Evolutionary conservation across 169 alveolate genomes (phyloP), one percentile per base, ranked within the genome.

Genomic region (Plasmodium vinckei): DNA sequence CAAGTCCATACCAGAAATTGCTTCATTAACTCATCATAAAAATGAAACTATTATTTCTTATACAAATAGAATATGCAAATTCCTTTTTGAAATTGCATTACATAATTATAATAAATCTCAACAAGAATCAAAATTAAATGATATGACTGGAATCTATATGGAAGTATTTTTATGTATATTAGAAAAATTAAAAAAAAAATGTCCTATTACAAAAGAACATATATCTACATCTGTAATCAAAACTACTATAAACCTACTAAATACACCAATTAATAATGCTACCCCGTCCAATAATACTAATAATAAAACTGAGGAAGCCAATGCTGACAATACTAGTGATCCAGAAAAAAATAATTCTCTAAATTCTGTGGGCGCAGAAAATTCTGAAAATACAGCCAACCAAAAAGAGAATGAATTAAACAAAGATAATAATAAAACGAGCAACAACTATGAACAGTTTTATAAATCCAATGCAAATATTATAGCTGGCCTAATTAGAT

Each of bases 81-180:
- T 86, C 23, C 87, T 86, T 70, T 56, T 86, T 21, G 91, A 86
- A 15, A 44, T 86, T 47, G 71, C 84, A 21, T 51, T 72, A 47
- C 46, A 46, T 15, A 19, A 19, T 46, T 54, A 9, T 23, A n/a
- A 67, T n/a, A 67, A 68, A 39, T 46, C 90, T 4, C 84, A 69
- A 13, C 15, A 27, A 64, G 39, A 12, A 21, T 57, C 13, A 69
- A 59, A 44, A 70, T 15, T 67, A 1, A 70, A 59, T 39, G 77
- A 86, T 49, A 67, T 65, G 12, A 25, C 87, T 21, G 87, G 91
- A 7, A 70, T 86, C 9, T 86, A 86, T 54, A 19, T 86, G 19
- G 91, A 86, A 70, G 91, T 86, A n/a, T 86, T 86, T 70, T 39
- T 86, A n/a, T 86, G 91, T 73, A 86, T 86, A 59, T 57, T 86